phyloP scores from a whole-genome alignment of 495 filamentous ascomycete genomes.

The Penicillium pancosmium region DNA sequence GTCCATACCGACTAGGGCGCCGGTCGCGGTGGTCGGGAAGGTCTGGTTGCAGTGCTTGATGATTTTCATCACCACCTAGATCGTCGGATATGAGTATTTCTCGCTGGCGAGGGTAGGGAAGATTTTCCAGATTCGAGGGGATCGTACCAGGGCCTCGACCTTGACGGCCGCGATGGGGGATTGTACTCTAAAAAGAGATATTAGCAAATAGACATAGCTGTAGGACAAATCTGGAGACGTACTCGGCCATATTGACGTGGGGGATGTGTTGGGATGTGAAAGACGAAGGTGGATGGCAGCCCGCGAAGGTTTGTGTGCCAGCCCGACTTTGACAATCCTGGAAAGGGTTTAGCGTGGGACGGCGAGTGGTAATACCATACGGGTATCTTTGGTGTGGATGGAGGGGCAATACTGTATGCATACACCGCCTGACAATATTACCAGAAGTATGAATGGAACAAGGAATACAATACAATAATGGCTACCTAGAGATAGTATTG shows the following conservation, averaged over 20 bases:
- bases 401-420: conserved; percentile 27
- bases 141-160: conserved; percentile 77
- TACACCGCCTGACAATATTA: conserved; percentile 3
- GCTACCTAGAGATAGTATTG: too few relatives aligned
- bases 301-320: conserved; percentile 50
- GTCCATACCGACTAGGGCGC: conserved; percentile 92
- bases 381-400: not conserved
- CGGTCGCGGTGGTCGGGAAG: conserved; percentile 89
- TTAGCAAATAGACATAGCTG: conserved; percentile 8
- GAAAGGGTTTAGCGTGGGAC: conserved; percentile 28
- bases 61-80: conserved; percentile 92
- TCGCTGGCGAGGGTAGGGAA: conserved; percentile 34
- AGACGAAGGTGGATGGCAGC: conserved; percentile 24
- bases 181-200: conserved; percentile 35
- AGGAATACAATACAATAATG: too few relatives aligned
- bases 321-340: conserved; percentile 22
- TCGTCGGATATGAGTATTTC: conserved; percentile 29
- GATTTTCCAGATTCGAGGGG: conserved; percentile 36
- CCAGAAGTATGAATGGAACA: too few relatives aligned
- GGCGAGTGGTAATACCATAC: conserved; percentile 7
- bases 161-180: conserved; percentile 75
- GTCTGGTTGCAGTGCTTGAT: conserved; percentile 86
- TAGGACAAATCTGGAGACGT: conserved; percentile 16
- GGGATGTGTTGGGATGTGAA: conserved; percentile 30
- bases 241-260: conserved; percentile 52